These are phyloP conservation scores for cucumber (Cucumis sativus) DNA, from an alignment of 306 rosid genomes.

Conservation along the genomic window DNA sequence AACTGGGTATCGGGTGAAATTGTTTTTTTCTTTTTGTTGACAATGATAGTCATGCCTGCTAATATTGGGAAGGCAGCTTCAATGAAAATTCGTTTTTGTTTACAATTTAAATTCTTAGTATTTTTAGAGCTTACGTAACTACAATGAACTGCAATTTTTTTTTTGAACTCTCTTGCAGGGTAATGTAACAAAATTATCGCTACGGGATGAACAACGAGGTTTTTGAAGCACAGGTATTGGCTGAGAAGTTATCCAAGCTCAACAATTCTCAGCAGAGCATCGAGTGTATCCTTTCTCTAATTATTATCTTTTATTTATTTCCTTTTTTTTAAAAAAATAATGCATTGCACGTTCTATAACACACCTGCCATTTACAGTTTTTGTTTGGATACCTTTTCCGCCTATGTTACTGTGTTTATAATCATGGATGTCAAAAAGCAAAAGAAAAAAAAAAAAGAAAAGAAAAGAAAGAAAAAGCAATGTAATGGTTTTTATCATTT, in stretches of 20 bases:
- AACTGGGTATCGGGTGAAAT: neutral
- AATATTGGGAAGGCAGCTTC: neutral
- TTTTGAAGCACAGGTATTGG: constrained; percentile 49
- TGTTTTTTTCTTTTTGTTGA: neutral
- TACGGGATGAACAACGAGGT: constrained; percentile 44
- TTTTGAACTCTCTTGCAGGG: constrained; percentile 2
- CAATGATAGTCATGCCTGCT: neutral
- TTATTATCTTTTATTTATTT: neutral
- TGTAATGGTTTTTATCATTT: neutral
- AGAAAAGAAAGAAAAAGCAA: neutral
- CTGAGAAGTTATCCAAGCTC: constrained; percentile 69
- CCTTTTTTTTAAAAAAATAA: neutral
- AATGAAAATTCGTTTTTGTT: neutral
- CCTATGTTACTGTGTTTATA: neutral
- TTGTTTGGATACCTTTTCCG: neutral
- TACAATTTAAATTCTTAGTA: neutral
- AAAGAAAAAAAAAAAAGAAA: neutral
- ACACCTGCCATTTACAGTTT: neutral
- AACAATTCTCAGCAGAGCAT: constrained; percentile 89
- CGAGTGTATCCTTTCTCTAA: constrained; percentile 56
- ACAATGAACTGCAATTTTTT: neutral
- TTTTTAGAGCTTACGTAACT: neutral
- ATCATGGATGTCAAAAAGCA: neutral
- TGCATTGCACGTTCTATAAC: neutral
- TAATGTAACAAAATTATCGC: constrained; percentile 23